These are phyloP conservation scores for Didymella pomorum DNA, from an alignment of 2,329 filamentous ascomycete genomes.

Conservation along the genomic window DNA sequence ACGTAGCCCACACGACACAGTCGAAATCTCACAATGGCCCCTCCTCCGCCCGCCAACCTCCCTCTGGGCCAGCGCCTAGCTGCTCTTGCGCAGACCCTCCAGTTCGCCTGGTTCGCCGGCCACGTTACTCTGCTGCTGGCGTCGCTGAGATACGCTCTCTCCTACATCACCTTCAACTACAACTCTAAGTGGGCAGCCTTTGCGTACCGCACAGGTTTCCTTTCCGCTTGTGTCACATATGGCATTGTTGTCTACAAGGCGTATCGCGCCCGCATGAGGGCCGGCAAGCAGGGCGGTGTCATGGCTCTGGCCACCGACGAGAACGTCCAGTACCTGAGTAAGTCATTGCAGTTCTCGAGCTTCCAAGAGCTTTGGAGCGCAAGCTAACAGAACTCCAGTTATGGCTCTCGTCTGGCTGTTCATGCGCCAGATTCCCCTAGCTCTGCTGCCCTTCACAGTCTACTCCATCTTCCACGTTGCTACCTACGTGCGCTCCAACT, in stretches of 20 bases:
- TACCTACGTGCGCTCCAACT: constrained; percentile 91
- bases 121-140: constrained; percentile 86
- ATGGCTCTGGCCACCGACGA: constrained; percentile 81
- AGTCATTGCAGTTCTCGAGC: constrained; percentile 50
- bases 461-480: constrained; percentile 99
- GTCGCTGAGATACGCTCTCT: constrained; percentile 82
- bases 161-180: constrained; percentile 89
- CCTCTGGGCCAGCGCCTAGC: constrained; percentile 78
- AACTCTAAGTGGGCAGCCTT: constrained; percentile 78
- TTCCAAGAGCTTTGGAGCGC: constrained; percentile 23
- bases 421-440: constrained; percentile 85
- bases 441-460: constrained; percentile 91
- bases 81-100: constrained; percentile 84
- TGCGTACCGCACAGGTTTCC: constrained; percentile 88
- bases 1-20: constrained; percentile 41
- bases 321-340: constrained; percentile 97
- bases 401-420: constrained; percentile 97
- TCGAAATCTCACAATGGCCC: constrained; percentile 65
- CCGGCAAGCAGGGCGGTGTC: constrained; percentile 70
- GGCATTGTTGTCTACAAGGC: constrained; percentile 99
- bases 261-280: constrained; percentile 82
- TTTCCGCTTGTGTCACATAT: constrained; percentile 90
- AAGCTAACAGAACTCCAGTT: constrained; percentile 59
- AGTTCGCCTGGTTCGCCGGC: constrained; percentile 78
- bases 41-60: constrained; percentile 73